Percentiles rank a stretch among this genome's conserved stretches.
Conservation (phyloP, 2,329 filamentous ascomycete species). For the Cladorrhinum sp. region DNA sequence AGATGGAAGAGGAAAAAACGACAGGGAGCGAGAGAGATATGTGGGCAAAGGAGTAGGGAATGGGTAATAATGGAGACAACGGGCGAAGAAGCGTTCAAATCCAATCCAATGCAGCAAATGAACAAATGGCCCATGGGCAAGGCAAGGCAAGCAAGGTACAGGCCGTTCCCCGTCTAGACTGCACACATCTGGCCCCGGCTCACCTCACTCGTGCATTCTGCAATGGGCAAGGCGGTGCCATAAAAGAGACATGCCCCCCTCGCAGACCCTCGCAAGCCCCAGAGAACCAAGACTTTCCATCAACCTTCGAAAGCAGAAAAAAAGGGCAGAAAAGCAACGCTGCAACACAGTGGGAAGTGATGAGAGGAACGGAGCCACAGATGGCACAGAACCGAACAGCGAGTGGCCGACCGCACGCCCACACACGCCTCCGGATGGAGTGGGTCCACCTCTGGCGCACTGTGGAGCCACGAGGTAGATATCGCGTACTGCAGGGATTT, state of each 20-base stretch:
- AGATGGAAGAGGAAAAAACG: conserved; percentile 2
- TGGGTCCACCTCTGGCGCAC: conserved; percentile 19
- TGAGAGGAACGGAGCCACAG: background rate
- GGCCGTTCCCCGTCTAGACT: conserved; percentile 2
- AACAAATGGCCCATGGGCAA: conserved; percentile 2
- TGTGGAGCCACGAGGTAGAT: conserved; percentile 23
- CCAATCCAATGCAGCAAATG: conserved; percentile 16
- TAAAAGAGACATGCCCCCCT: conserved; percentile 2
- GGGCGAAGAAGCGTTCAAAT: conserved; percentile 29
- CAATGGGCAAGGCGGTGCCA: conserved; percentile 18
- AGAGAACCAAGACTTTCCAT: conserved; percentile 14
- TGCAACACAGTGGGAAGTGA: conserved; percentile 3
- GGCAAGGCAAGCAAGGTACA: conserved; percentile 10
- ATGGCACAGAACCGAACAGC: background rate
- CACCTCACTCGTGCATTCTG: conserved; percentile 9
- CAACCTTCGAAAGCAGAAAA: conserved; percentile 11
- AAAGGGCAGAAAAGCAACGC: background rate
- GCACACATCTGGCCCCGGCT: conserved; percentile 13
- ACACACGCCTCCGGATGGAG: conserved; percentile 16
- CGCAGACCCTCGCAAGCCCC: conserved; percentile 2
- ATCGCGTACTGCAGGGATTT: conserved; percentile 28
- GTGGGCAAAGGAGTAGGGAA: conserved; percentile 22
- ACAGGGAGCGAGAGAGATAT: conserved; percentile 21
- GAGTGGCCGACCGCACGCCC: background rate
- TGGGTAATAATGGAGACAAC: conserved; percentile 28